Conservation (phyloP, 2,329 filamentous ascomycete species). For the Colletotrichum caudatum region DNA sequence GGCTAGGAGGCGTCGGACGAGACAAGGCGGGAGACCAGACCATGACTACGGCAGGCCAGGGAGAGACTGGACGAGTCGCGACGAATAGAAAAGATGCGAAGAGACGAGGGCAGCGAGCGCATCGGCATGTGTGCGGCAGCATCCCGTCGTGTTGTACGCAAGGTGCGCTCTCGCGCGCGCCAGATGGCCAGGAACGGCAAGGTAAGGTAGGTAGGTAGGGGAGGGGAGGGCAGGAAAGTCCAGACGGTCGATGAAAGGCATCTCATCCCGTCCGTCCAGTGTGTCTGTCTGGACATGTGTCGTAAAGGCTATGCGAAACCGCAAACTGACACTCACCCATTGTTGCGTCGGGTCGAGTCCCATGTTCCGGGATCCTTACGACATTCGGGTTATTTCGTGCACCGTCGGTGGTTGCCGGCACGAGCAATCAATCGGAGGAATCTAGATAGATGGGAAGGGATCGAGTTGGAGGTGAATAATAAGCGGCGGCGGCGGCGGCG, state of each 20-base stretch:
- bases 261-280: neutral
- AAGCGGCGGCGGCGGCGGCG: slow-evolving; percentile 2
- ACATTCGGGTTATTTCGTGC: slow-evolving; percentile 39
- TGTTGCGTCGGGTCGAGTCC: slow-evolving; percentile 50
- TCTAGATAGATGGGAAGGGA: neutral
- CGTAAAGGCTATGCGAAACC: slow-evolving; percentile 15
- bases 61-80: slow-evolving; percentile 29
- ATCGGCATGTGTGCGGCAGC: slow-evolving; percentile 5
- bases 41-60: slow-evolving; percentile 30
- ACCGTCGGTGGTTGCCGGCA: slow-evolving; percentile 27
- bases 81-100: slow-evolving; percentile 12
- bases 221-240: neutral
- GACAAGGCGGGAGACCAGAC: slow-evolving; percentile 25
- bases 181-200: slow-evolving; percentile 10
- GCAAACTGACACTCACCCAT: slow-evolving; percentile 50
- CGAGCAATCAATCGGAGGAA: slow-evolving; percentile 3
- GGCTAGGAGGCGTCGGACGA: slow-evolving; percentile 14
- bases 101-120: slow-evolving; percentile 11
- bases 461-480: neutral
- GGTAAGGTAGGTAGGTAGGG: neutral
- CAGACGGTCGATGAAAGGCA: slow-evolving; percentile 2
- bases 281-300: neutral
- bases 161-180: neutral
- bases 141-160: slow-evolving; percentile 7
- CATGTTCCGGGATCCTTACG: slow-evolving; percentile 49